phyloP scores from a whole-genome alignment of 352 stramenopile species.

The Pythium periplocum region DNA sequence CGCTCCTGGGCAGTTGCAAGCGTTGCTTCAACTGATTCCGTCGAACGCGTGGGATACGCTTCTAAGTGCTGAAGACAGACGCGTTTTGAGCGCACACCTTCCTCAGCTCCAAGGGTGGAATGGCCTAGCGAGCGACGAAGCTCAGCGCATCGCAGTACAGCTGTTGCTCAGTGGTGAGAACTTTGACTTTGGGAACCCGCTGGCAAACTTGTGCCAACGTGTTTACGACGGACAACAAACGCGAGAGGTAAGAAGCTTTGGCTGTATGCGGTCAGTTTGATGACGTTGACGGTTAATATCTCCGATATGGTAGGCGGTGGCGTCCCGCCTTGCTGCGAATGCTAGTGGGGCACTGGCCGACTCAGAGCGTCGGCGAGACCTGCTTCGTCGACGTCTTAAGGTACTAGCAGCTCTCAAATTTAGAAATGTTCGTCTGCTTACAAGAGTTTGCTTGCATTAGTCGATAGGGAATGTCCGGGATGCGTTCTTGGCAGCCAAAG shows the following conservation, averaged over 20 bases:
- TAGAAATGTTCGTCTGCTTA: no score
- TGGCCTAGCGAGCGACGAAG: constrained; percentile 4
- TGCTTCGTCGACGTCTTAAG: no score
- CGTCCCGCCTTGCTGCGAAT: no score
- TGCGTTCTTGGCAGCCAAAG: no score
- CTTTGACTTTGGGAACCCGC: constrained; percentile 14
- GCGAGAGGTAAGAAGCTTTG: constrained; percentile 2
- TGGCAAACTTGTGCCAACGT: not conserved
- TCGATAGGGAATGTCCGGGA: no score
- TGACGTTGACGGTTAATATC: no score
- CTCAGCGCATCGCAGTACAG: constrained; percentile 6
- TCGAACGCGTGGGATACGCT: constrained; percentile 11
- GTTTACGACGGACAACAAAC: not conserved
- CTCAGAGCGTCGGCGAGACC: no score
- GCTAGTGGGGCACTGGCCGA: no score
- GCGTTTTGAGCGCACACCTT: constrained; percentile 1
- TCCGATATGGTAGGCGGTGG: no score
- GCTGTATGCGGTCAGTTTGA: no score
- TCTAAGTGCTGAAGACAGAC: constrained; percentile 5
- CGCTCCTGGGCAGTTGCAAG: constrained; percentile 3
- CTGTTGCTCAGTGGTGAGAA: constrained; percentile 10
- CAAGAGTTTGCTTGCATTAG: no score
- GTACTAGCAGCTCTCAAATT: no score
- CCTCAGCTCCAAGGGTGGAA: constrained; percentile 8
- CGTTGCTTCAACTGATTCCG: constrained; percentile 5